Percentiles rank a stretch among this genome's conserved stretches.
Evolutionary conservation across 192 early-diverging fungal genomes (phyloP).

Genomic region (Coemansia erecta): DNA sequence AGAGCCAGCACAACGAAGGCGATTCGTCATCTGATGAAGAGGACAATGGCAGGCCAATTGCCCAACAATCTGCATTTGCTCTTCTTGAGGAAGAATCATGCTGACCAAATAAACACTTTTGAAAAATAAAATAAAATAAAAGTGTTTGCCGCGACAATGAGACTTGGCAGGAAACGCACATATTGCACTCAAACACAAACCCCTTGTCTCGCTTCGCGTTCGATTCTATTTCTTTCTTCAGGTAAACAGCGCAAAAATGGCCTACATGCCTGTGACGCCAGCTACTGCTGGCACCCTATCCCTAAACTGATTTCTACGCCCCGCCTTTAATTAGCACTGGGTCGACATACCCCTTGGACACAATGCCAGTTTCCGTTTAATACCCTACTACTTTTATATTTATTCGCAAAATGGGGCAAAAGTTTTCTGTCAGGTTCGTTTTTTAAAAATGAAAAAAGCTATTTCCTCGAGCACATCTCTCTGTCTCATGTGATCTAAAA

Average conservation of each 20-base stretch:
- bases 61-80: conserved; percentile 46
- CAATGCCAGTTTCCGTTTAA: not conserved
- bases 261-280: too few relatives aligned
- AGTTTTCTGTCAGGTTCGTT: too few relatives aligned
- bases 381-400: not conserved
- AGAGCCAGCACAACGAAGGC: not conserved
- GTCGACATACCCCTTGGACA: too few relatives aligned
- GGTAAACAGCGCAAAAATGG: not conserved
- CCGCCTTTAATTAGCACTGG: too few relatives aligned
- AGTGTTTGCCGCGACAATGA: too few relatives aligned
- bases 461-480: too few relatives aligned
- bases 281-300: too few relatives aligned
- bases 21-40: conserved; percentile 15
- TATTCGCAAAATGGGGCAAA: too few relatives aligned
- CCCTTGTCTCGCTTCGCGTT: not conserved
- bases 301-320: too few relatives aligned
- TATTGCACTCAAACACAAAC: not conserved
- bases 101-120: conserved; percentile 7
- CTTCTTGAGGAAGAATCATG: conserved; percentile 38
- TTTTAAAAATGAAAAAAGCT: too few relatives aligned
- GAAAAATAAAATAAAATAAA: too few relatives aligned
- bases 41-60: conserved; percentile 21
- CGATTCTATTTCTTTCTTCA: not conserved
- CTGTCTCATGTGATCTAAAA: not conserved
- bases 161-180: not conserved